Conservation (phyloP, 1,284 basidiomycete species). For the Hortiboletus rubellus region DNA sequence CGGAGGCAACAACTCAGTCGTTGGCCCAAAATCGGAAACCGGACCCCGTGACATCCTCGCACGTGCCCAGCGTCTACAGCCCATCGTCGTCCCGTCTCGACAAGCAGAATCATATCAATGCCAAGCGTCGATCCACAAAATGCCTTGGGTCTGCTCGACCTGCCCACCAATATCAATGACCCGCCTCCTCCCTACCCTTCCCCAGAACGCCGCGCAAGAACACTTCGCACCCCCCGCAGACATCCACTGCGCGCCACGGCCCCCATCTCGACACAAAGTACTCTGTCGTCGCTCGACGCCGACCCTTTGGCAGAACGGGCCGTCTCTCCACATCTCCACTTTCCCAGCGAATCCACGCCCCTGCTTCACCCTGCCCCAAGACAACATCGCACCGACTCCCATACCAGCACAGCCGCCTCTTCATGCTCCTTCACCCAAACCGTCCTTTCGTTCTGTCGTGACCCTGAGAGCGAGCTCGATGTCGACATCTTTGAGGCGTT, state of each 20-base stretch:
- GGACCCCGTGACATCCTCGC: neutral
- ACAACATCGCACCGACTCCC: slow-evolving; percentile 54
- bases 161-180: slow-evolving; percentile 38
- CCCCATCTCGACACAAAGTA: slow-evolving; percentile 29
- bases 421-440: slow-evolving; percentile 61
- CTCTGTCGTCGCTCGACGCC: slow-evolving; percentile 39
- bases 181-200: slow-evolving; percentile 71
- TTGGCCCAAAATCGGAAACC: too few species aligned
- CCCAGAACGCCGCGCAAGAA: slow-evolving; percentile 46
- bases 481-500: slow-evolving; percentile 38
- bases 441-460: slow-evolving; percentile 59
- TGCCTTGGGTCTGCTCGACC: slow-evolving; percentile 19
- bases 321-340: slow-evolving; percentile 8
- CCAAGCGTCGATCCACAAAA: slow-evolving; percentile 14
- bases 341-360: slow-evolving; percentile 42
- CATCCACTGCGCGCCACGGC: slow-evolving; percentile 33
- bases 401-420: slow-evolving; percentile 52
- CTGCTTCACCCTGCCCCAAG: slow-evolving; percentile 35
- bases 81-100: neutral
- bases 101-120: slow-evolving; percentile 3
- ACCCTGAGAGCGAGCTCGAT: slow-evolving; percentile 45
- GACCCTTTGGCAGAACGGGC: slow-evolving; percentile 26
- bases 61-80: neutral
- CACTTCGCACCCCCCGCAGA: slow-evolving; percentile 35
- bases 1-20: too few species aligned